These are phyloP conservation scores for Hymenoscyphus scutula DNA, from an alignment of 2,329 filamentous ascomycete genomes.

Conservation along the genomic window DNA sequence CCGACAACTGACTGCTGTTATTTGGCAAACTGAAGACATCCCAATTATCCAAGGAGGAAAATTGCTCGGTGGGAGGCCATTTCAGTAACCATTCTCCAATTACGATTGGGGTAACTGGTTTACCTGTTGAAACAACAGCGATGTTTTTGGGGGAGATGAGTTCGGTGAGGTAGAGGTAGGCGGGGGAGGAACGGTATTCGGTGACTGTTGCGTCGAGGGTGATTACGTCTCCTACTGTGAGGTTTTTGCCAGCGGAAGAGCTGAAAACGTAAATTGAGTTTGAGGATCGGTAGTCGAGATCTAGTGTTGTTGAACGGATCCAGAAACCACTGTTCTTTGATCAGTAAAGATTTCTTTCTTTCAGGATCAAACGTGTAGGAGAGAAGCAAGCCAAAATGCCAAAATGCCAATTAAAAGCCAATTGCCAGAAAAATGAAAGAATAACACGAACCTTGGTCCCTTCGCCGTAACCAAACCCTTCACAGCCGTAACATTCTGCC, in stretches of 20 bases:
- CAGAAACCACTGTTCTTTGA: conserved; percentile 59
- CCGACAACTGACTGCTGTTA: conserved; percentile 55
- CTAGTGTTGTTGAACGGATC: conserved; percentile 58
- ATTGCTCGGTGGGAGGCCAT: conserved; percentile 59
- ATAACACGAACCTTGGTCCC: conserved; percentile 38
- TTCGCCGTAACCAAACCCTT: conserved; percentile 66
- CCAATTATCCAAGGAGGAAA: conserved; percentile 60
- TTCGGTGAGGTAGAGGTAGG: conserved; percentile 64
- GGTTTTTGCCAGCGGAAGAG: conserved; percentile 46
- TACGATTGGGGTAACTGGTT: conserved; percentile 54
- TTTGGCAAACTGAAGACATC: conserved; percentile 66
- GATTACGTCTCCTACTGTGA: conserved; percentile 62
- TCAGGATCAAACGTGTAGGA: too few species aligned
- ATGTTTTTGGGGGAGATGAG: conserved; percentile 55
- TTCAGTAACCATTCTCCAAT: conserved; percentile 55
- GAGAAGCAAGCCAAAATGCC: not conserved
- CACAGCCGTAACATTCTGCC: conserved; percentile 55
- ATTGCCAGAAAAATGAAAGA: not conserved
- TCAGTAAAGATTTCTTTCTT: too few species aligned
- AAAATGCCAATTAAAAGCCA: too few species aligned
- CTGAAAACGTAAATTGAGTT: conserved; percentile 66
- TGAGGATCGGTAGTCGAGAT: conserved; percentile 56
- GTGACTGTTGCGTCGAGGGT: conserved; percentile 57
- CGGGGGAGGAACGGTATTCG: conserved; percentile 47
- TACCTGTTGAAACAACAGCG: conserved; percentile 51